Evolutionary conservation across 2,329 filamentous ascomycete genomes (phyloP), one percentile per base, ranked within the genome.

Genomic region (Paecilomyces dactylethromorphus): DNA sequence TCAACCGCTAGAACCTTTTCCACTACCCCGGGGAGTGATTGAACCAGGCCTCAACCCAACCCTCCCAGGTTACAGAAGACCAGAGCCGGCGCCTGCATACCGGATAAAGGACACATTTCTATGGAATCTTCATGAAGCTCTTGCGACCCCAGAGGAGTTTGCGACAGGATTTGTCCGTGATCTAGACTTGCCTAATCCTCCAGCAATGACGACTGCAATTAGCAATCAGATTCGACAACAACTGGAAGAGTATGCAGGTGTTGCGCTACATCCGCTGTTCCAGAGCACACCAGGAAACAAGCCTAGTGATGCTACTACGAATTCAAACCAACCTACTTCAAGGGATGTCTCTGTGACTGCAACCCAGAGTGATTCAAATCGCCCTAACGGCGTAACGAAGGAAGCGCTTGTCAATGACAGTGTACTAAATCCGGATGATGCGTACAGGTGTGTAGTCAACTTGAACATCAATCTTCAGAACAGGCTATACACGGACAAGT

Each of bases 71-170:
- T 97, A 95, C 77, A 87, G 88, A 68, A 82, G 84, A 58, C 89
- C 89, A 58, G 93, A 97, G 62, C 76, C 85, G 61, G 92, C 92
- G 13, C 87, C 92, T 0, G 89, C 91, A 2, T 97, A 92, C 75
- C 86, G 94, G 62, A 81, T 99, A 59, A 92, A 95, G 68, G 94
- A 99, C 68, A 89, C 90, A n/a, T 97, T 99, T 68, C 78, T 97
- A 56, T 99, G 94, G 94, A 99, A 99, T 68, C 82, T 99, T 13
- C 93, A 97, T 75, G 94, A 99, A 78, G 90, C 91, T 0, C 80
- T 97, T 59, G 90, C 92, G 56, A 99, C 94, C 0, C 96, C 94
- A 0, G 94, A 99, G 70, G 90, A 96, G 69, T 99, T 97, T 71
- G 94, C 94, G n/a, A 85, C 89, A 66, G 87, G 84, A 1, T 86